phyloP scores from a whole-genome alignment of 192 early-diverging fungal genomes.

The Podila clonocystis region DNA sequence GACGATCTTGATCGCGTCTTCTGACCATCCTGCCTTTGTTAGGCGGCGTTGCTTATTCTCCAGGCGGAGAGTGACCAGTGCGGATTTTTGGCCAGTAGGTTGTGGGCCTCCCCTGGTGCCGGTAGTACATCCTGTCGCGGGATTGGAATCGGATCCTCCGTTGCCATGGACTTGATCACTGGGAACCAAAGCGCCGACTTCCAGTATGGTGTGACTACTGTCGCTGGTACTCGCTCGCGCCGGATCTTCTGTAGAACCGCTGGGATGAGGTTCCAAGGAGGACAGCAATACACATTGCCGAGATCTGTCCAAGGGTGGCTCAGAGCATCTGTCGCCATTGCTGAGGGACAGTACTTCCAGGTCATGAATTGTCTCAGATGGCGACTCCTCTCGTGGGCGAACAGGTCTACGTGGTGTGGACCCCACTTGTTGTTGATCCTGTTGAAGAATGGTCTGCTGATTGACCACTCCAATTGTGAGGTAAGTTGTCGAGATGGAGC shows the following conservation, averaged over 20 bases:
- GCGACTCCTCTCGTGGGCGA: constrained; percentile 18
- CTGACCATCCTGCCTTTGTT: too few species aligned
- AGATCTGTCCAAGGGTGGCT: constrained; percentile 11
- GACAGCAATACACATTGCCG: constrained; percentile 22
- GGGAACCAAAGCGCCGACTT: too few species aligned
- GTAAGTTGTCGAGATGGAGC: constrained; percentile 17
- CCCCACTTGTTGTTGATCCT: constrained; percentile 26
- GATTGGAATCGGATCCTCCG: too few species aligned
- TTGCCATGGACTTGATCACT: too few species aligned
- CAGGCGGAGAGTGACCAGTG: too few species aligned
- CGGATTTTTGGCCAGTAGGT: too few species aligned
- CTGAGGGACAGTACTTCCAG: constrained; percentile 26
- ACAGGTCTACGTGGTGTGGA: constrained; percentile 33
- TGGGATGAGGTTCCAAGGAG: constrained; percentile 33
- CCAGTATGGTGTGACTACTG: constrained; percentile 1
- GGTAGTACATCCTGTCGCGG: too few species aligned
- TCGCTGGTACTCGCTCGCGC: constrained; percentile 10
- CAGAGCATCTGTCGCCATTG: constrained; percentile 24
- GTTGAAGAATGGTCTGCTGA: constrained; percentile 9
- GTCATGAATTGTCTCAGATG: constrained; percentile 18
- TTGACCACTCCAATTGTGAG: constrained; percentile 30
- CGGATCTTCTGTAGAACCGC: constrained; percentile 15
- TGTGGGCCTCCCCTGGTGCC: too few species aligned
- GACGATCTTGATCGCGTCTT: too few species aligned
- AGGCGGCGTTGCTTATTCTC: too few species aligned